Conservation (phyloP, 116 monocot species). For the Iris pallida region DNA sequence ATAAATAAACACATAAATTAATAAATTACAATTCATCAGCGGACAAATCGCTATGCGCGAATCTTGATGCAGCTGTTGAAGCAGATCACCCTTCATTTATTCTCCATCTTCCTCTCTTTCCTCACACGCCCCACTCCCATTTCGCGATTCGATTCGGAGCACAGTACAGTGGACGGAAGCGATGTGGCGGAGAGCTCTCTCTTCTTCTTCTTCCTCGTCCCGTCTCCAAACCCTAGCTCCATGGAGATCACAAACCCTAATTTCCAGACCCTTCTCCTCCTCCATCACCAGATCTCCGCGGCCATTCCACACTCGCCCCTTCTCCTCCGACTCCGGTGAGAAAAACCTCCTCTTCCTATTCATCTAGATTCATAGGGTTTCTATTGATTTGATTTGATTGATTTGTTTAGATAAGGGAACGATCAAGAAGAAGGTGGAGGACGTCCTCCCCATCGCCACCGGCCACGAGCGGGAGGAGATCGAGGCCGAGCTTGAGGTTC, state of each 20-base stretch:
- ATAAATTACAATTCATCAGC: too few relatives aligned
- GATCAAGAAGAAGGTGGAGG: neutral
- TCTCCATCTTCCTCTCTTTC: too few relatives aligned
- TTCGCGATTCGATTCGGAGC: too few relatives aligned
- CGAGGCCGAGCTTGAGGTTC: slow-evolving; percentile 16
- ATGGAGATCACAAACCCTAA: slow-evolving; percentile 11
- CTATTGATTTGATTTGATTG: neutral
- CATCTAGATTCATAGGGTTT: neutral
- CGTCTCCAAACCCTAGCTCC: slow-evolving; percentile 17
- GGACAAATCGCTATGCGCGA: too few relatives aligned
- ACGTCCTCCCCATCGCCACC: slow-evolving; percentile 10
- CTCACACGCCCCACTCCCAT: too few relatives aligned
- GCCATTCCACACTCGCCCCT: slow-evolving; percentile 11
- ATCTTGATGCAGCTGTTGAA: too few relatives aligned
- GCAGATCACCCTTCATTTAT: too few relatives aligned
- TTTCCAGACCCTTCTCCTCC: neutral
- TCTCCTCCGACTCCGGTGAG: slow-evolving; percentile 34
- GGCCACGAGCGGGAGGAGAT: slow-evolving; percentile 14
- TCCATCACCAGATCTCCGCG: neutral
- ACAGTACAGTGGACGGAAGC: neutral
- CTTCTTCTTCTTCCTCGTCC: neutral
- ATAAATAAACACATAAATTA: too few relatives aligned
- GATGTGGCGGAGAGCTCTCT: slow-evolving; percentile 22
- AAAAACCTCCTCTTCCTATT: neutral
- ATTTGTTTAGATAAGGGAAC: slow-evolving; percentile 11